These are phyloP conservation scores for Pleurotus djamor DNA, from an alignment of 768 basidiomycete genomes.

Conservation along the genomic window DNA sequence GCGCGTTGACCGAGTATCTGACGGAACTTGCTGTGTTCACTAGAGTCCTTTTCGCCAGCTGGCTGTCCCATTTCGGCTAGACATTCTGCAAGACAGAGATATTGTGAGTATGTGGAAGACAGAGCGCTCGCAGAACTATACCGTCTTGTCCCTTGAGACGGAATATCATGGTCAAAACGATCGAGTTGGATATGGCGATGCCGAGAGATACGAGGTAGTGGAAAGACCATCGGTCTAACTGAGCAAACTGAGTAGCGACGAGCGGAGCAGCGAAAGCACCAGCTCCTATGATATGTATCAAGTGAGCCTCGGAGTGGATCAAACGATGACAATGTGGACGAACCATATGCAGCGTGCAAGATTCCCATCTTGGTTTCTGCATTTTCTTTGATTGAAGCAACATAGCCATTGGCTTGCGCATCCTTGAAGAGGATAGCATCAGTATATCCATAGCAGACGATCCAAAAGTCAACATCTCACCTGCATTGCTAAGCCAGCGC, in stretches of 20 bases:
- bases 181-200: conserved; percentile 18
- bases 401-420: conserved; percentile 41
- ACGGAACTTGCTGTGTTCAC: conserved; percentile 19
- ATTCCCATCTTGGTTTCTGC: conserved; percentile 43
- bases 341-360: conserved; percentile 44
- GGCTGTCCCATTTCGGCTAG: conserved; percentile 39
- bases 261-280: conserved; percentile 56
- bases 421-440: conserved; percentile 32
- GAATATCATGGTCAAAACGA: neutral
- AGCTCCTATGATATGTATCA: conserved; percentile 25
- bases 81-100: conserved; percentile 27
- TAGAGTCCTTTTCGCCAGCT: conserved; percentile 19
- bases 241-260: conserved; percentile 59
- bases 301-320: too few relatives aligned
- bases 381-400: conserved; percentile 37
- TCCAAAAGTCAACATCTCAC: conserved; percentile 12
- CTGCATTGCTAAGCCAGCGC: conserved; percentile 30
- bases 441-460: conserved; percentile 20
- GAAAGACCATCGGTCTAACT: conserved; percentile 47
- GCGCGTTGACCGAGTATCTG: conserved; percentile 32
- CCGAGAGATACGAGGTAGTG: conserved; percentile 55
- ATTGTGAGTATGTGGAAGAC: neutral
- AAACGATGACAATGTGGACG: neutral
- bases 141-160: neutral
- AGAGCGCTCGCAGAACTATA: neutral